Evolutionary conservation across 768 basidiomycete species (phyloP).

Genomic region (Coprinopsis strossmayeri): DNA sequence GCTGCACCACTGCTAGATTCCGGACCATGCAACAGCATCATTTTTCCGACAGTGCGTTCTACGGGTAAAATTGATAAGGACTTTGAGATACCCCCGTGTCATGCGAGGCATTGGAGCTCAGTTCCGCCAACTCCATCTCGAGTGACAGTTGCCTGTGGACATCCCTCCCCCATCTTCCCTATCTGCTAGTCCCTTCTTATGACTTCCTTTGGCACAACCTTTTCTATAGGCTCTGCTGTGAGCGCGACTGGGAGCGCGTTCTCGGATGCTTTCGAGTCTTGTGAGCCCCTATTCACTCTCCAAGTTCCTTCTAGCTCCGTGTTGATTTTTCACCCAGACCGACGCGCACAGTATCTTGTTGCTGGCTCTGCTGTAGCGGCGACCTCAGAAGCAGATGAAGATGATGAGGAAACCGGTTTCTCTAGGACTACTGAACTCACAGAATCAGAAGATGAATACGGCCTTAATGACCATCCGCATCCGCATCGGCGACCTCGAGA

Average conservation of each 20-base stretch:
- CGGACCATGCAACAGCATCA: constrained; percentile 1
- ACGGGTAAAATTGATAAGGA: constrained; percentile 2
- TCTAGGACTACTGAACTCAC: constrained; percentile 10
- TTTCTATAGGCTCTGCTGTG: constrained; percentile 12
- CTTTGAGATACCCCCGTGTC: background rate
- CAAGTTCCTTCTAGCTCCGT: constrained; percentile 3
- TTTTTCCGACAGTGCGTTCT: background rate
- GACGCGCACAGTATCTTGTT: constrained; percentile 59
- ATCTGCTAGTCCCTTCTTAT: constrained; percentile 1
- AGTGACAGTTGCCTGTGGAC: constrained; percentile 35
- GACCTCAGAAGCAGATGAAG: constrained; percentile 34
- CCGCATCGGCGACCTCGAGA: constrained; percentile 13
- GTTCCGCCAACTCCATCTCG: background rate
- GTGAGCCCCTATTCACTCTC: constrained; percentile 22
- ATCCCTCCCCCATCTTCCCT: constrained; percentile 31
- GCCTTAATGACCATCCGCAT: constrained; percentile 12
- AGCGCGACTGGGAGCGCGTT: constrained; percentile 12
- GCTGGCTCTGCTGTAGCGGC: constrained; percentile 54
- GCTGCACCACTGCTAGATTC: too few relatives aligned
- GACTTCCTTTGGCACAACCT: constrained; percentile 13
- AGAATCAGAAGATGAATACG: constrained; percentile 21
- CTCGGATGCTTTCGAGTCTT: constrained; percentile 14
- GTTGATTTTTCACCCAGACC: constrained; percentile 36
- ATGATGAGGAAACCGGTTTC: constrained; percentile 28
- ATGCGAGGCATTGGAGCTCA: background rate